Evolutionary conservation across 176 grass and related monocot genomes (phyloP).

Genomic region (Oryza brachyantha): DNA sequence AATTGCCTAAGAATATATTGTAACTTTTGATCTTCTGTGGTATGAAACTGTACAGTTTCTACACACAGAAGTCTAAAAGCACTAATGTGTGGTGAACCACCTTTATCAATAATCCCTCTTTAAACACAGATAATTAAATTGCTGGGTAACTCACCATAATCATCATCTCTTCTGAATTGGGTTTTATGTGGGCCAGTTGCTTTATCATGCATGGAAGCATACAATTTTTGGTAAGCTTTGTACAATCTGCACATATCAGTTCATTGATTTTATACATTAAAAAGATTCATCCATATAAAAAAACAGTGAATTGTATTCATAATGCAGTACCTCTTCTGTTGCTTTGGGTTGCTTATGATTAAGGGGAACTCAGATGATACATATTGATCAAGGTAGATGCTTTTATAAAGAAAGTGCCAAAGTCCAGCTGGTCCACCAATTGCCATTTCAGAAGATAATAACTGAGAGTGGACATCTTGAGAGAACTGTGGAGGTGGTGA

Average conservation of each 20-base stretch:
- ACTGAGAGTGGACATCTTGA: conserved; percentile 39
- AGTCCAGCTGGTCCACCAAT: conserved; percentile 84
- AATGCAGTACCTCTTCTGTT: conserved; percentile 79
- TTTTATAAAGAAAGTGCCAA: conserved; percentile 98
- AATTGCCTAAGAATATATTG: conserved; percentile 8
- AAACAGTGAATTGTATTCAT: neutral
- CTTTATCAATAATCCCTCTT: conserved; percentile 3
- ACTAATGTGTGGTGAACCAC: neutral
- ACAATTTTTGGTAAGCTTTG: conserved; percentile 87
- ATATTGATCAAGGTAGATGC: conserved; percentile 84
- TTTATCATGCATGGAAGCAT: conserved; percentile 91
- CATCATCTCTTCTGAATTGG: conserved; percentile 80
- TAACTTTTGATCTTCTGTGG: neutral
- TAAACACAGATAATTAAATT: neutral
- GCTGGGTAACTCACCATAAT: conserved; percentile 72
- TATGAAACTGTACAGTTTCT: neutral
- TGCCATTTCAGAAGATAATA: conserved; percentile 38
- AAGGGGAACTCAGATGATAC: conserved; percentile 80
- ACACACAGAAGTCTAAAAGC: neutral
- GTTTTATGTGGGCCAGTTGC: conserved; percentile 90
- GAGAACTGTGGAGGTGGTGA: conserved; percentile 17
- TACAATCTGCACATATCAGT: conserved; percentile 61
- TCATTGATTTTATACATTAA: neutral
- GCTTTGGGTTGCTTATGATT: conserved; percentile 60
- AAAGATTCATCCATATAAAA: conserved; percentile 3